A percentile compares a stretch with the other conserved stretches of the same genome.
phyloP scores from a whole-genome alignment of 306 rosid genomes.

The Quercus wislizeni region DNA sequence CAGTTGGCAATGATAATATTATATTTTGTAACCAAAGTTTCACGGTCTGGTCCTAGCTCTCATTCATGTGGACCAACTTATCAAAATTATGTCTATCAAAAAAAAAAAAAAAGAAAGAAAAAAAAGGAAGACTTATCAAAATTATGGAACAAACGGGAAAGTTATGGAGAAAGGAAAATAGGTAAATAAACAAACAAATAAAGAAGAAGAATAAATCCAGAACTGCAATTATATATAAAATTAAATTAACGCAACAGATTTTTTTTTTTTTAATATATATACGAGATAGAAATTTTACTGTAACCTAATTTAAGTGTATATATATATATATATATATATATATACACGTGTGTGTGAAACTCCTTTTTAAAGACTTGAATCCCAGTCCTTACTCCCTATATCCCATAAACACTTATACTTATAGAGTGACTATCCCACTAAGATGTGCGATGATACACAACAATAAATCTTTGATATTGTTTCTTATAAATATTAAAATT shows the following conservation, averaged over 20 bases:
- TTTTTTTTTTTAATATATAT: too few species aligned
- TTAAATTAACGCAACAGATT: too few species aligned
- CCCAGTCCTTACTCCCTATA: rapidly evolving
- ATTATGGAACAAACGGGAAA: background rate
- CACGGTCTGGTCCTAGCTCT: background rate
- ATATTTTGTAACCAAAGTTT: background rate
- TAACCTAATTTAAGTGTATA: too few species aligned
- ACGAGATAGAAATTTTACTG: rapidly evolving
- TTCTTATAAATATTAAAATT: background rate
- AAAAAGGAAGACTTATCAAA: background rate
- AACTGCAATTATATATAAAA: too few species aligned
- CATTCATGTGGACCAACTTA: background rate
- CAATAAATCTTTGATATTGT: background rate
- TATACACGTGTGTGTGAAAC: too few species aligned
- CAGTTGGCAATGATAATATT: background rate
- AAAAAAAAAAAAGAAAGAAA: too few species aligned
- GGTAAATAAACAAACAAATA: too few species aligned
- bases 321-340: too few species aligned
- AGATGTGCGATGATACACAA: rapidly evolving
- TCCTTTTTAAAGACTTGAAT: rapidly evolving
- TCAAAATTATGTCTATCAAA: background rate
- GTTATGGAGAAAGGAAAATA: too few species aligned
- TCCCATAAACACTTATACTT: too few species aligned
- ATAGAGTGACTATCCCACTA: too few species aligned
- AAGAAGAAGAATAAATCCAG: too few species aligned